Base-by-base conservation (phyloP, 2,329 filamentous ascomycete species). In the Sporothrix pseudoabietina region DNA sequence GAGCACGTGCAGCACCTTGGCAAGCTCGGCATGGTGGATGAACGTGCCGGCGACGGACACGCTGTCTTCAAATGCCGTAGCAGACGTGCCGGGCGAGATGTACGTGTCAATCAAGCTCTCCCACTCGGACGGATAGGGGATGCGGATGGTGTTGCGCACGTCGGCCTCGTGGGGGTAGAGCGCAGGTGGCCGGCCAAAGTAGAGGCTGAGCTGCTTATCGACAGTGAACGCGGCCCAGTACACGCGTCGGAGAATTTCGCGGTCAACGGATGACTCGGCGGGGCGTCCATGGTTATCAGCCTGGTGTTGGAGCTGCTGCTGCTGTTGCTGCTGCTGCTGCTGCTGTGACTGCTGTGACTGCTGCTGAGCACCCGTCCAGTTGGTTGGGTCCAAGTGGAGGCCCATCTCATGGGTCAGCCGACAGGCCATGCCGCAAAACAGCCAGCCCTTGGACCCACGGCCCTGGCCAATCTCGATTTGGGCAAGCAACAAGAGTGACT, bases 371-470 rank as follows among this genome's bases (percentile, higher is more conserved):
- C 35, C 79, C 61, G 82, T 81, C 85, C 84, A 86, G 75, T 86
- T 86, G 69, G 80, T 84, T 0, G 85, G 85, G 69, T 87, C 85
- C 0, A 87, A 80, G 75, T 87, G 85, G 19, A 87, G 79, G 0
- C 85, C 85, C 85, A 87, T 87, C 75, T 85, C 85, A 69, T 86
- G 84, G 0, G 84, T 82, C 16, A 87, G 79, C 4, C 85, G 82
- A 75, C 85, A 87, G 9, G 84, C 84, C 84, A 87, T 86, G 65
- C 85, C 84, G 39, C 84, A 85, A 71, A 85, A 86, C 1, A 86
- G 78, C 85, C 85, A 87, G 14, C 85, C 85, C 71, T 85, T 86
- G 22, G 84, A 86, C 1, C 81, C 78, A n/a, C 82, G 81, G 0
- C 84, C 83, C 30, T 82, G 81, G 3, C 84, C 85, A 57, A 86